These are phyloP conservation scores for Penicillium sumatraense DNA, from an alignment of 2,329 filamentous ascomycete species.

Conservation along the genomic window DNA sequence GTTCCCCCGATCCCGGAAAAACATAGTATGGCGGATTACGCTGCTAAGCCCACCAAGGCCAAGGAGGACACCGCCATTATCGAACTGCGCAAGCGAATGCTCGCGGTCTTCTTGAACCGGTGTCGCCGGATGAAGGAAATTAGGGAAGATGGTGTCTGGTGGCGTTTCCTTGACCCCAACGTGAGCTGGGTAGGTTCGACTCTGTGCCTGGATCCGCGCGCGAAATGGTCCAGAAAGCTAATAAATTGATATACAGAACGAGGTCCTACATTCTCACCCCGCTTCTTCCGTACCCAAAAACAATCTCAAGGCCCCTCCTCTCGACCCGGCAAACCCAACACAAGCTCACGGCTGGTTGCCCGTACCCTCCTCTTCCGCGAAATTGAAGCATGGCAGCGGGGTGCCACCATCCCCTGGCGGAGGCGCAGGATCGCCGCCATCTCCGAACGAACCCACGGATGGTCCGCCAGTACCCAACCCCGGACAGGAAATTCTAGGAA, in stretches of 20 bases:
- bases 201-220: constrained; percentile 94
- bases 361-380: constrained; percentile 81
- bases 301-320: constrained; percentile 89
- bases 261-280: constrained; percentile 92
- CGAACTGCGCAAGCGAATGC: constrained; percentile 93
- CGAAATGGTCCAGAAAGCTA: constrained; percentile 79
- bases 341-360: constrained; percentile 86
- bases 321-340: constrained; percentile 91
- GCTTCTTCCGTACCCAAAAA: constrained; percentile 92
- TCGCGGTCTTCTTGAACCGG: constrained; percentile 91
- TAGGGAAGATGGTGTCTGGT: constrained; percentile 91
- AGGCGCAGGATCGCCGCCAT: constrained; percentile 23
- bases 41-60: constrained; percentile 94
- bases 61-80: constrained; percentile 98
- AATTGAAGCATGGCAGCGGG: constrained; percentile 66
- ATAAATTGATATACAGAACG: constrained; percentile 62
- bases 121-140: constrained; percentile 93
- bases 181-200: constrained; percentile 97
- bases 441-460: constrained; percentile 58
- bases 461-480: constrained; percentile 61
- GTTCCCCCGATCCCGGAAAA: constrained; percentile 98
- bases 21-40: constrained; percentile 98
- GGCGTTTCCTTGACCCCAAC: constrained; percentile 96
- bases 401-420: constrained; percentile 54
- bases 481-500: constrained; percentile 69